Evolutionary conservation across 2,329 filamentous ascomycete genomes (phyloP).

Genomic region (Curvularia sp.): DNA sequence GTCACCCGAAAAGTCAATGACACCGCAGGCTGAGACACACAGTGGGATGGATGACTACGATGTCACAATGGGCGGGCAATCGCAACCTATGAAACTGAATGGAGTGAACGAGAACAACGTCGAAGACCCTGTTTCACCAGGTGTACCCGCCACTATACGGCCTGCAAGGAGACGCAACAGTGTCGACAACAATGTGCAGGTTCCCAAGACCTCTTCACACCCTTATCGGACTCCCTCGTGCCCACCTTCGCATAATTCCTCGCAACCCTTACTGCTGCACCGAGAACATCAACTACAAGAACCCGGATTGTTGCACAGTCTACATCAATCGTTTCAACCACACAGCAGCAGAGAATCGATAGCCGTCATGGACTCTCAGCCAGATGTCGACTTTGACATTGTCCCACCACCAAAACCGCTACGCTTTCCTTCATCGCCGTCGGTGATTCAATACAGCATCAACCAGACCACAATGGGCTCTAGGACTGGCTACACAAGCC

Average conservation of each 20-base stretch:
- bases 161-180: constrained; percentile 23
- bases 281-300: constrained; percentile 28
- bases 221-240: constrained; percentile 38
- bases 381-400: constrained; percentile 40
- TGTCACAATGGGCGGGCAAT: constrained; percentile 31
- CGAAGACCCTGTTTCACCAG: constrained; percentile 35
- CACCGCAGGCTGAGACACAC: constrained; percentile 4
- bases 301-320: constrained; percentile 26
- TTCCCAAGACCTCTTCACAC: constrained; percentile 50
- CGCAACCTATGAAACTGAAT: constrained; percentile 22
- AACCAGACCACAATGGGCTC: constrained; percentile 44
- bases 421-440: constrained; percentile 49
- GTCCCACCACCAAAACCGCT: constrained; percentile 36
- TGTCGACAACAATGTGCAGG: constrained; percentile 37
- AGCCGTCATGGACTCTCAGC: constrained; percentile 57
- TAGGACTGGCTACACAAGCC: constrained; percentile 42
- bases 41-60: constrained; percentile 31
- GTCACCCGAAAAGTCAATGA: constrained; percentile 34
- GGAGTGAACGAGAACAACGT: constrained; percentile 24
- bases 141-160: constrained; percentile 24
- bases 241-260: constrained; percentile 24
- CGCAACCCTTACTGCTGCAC: constrained; percentile 33
- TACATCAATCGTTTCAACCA: constrained; percentile 22
- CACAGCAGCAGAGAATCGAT: constrained; percentile 47
- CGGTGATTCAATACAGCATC: constrained; percentile 45